Base-by-base conservation (phyloP, 2,329 filamentous ascomycete genomes). In the Claviceps cyperi region DNA sequence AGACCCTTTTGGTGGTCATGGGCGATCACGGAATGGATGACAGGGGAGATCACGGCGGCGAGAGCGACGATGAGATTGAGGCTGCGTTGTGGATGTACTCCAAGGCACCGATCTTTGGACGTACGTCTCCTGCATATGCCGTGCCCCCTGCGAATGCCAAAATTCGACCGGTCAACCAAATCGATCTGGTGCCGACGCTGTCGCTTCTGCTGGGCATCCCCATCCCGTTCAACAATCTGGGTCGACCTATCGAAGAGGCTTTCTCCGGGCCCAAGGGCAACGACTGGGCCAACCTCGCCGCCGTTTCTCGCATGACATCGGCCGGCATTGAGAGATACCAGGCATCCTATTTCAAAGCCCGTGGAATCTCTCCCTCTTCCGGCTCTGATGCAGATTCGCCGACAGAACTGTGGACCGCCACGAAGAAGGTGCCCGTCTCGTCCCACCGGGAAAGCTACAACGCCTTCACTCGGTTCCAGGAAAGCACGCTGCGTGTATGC, bases 81-180 rank as follows among this genome's bases (percentile, higher is more conserved):
- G 89, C 92, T 50, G 89, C 92, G 2, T 67, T 98, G 45, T 98
- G 92, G 91, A 94, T 98, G 89, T 98, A 97, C 65, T 94, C 92
- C 1, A 94, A 90, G 65, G 83, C 80, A 57, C 81, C 81, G 0
- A 66, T 86, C 9, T 98, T 98, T 65, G 92, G 92, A 15, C 81
- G 89, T 39, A 85, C 80, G 1, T 73, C 78, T 46, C 69, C 78
- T 3, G 76, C 79, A 5, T 76, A 74, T 55, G 62, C 68, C 14
- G 69, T 72, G 19, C 82, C 81, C 17, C 81, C 79, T 6, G 66
- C 69, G n/a, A 86, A 77, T 21, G 89, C 90, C 40, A 94, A 92
- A 64, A 77, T 82, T 21, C 76, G 86, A 9, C 81, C 86, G 0
- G 77, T 81, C 40, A 80, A 80, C 52, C 92, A 98, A 66, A 98